Percentiles rank a stretch among this genome's conserved stretches.
These are phyloP conservation scores for Geotrichum klebahnii DNA, from an alignment of 1,139 yeast species.

Conservation along the genomic window DNA sequence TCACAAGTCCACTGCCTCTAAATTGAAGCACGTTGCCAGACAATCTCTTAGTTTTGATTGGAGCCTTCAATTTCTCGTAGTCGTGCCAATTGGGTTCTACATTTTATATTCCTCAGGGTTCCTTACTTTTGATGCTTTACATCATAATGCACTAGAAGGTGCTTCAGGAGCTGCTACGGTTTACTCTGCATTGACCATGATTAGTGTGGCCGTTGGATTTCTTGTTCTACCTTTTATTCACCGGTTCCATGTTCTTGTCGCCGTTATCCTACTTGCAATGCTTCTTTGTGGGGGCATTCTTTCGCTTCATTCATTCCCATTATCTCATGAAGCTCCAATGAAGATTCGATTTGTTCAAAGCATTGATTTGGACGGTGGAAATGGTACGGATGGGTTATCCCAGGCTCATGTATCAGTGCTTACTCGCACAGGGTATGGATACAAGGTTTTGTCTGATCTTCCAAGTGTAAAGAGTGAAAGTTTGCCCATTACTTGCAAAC, in stretches of 20 bases:
- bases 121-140: slow-evolving; percentile 57
- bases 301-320: slow-evolving; percentile 48
- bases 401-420: slow-evolving; percentile 46
- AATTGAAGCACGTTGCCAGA: slow-evolving; percentile 28
- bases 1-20: slow-evolving; percentile 26
- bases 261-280: slow-evolving; percentile 42
- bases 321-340: slow-evolving; percentile 57
- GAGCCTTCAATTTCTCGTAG: slow-evolving; percentile 64
- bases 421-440: slow-evolving; percentile 51
- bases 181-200: slow-evolving; percentile 43
- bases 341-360: slow-evolving; percentile 65
- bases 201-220: slow-evolving; percentile 47
- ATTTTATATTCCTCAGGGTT: slow-evolving; percentile 47
- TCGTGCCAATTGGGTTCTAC: slow-evolving; percentile 63
- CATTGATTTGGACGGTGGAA: slow-evolving; percentile 43
- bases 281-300: slow-evolving; percentile 42
- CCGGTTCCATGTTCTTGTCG: slow-evolving; percentile 55
- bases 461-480: slow-evolving; percentile 54
- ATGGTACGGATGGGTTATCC: slow-evolving; percentile 24
- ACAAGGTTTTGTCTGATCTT: slow-evolving; percentile 49
- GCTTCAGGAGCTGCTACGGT: slow-evolving; percentile 46
- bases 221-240: slow-evolving; percentile 70
- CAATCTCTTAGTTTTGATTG: slow-evolving; percentile 67
- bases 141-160: slow-evolving; percentile 69
- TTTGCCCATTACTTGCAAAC: slow-evolving; percentile 40